Evolutionary conservation across 768 basidiomycete genomes (phyloP), one percentile per base, ranked within the genome.

Genomic region (Lactarius sanguifluus): DNA sequence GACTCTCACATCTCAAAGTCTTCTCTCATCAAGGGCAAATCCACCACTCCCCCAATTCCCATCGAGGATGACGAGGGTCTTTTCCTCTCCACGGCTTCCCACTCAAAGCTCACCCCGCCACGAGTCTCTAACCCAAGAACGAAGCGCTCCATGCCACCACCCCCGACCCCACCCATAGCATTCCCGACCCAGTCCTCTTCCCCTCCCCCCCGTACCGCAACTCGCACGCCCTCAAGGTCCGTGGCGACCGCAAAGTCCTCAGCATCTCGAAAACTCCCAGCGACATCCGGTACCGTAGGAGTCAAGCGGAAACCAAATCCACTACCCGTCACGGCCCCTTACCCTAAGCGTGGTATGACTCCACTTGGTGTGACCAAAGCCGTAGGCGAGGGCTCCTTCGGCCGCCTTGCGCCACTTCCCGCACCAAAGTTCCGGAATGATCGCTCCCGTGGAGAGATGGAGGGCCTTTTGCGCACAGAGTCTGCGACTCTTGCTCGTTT

Each of bases 401-500:
- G 66, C 32, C 70, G 70, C 36, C 68, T 71, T 20, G 70, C 70
- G n/a, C 70, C 70, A n/a, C 70, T 71, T 57, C 59, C 70, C 15
- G 68, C 70, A 4, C 70, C 70, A 47, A 70, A 66, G 41, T 71
- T 71, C 43, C 70, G 70, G 28, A 62, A n/a, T 5, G 32, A 45
- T 38, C 62, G 59, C n/a, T 47, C 68, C 1, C 62, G 58, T 15
- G 47, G 50, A 36, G 70, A 66, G 40, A 57, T 57, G 6, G 70
- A 69, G 8, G 65, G 61, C 7, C 61, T 68, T 28, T 65, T 69
- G 18, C 56, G 67, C 65, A 67, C 57, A 74, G 75, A 64, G 59
- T 70, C 57, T 64, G 65, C 16, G 67, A 72, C 60, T 65, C 70
- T 71, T 28, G 70, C 65, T 40, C 58, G 67, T 23, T 54, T 69